A percentile compares a stretch with the other conserved stretches of the same genome.
Conservation (phyloP, 139 green algal species). For the Gonium pectorale region DNA sequence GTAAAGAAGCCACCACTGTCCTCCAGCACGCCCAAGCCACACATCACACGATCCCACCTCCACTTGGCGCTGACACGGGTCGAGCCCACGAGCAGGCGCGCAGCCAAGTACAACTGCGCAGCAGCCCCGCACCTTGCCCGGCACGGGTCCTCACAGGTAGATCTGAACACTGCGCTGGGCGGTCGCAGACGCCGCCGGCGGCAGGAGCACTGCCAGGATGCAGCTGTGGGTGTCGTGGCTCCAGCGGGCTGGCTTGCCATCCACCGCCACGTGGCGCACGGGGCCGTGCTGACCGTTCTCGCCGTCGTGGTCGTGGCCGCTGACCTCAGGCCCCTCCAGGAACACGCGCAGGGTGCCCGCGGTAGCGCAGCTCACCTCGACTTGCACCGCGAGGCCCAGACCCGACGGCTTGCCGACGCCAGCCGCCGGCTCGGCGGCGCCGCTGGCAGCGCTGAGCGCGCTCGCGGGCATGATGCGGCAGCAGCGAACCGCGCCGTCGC, state of each 20-base stretch:
- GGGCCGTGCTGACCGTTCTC: background rate
- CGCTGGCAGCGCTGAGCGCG: background rate
- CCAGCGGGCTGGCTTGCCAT: background rate
- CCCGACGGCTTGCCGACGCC: background rate
- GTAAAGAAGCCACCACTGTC: no score
- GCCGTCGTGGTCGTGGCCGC: background rate
- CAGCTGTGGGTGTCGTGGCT: background rate
- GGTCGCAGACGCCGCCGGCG: background rate
- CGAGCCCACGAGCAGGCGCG: no score
- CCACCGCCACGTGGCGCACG: background rate
- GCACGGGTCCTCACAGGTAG: background rate
- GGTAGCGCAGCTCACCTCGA: background rate
- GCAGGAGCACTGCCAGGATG: conserved; percentile 9
- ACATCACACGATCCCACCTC: no score
- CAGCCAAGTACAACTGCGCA: no score
- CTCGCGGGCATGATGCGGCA: conserved; percentile 29
- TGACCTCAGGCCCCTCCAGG: background rate
- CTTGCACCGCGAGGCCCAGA: conserved; percentile 5
- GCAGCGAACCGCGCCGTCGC: background rate
- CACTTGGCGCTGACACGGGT: no score
- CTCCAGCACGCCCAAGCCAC: no score
- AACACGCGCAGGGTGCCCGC: conserved; percentile 6
- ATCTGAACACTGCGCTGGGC: background rate
- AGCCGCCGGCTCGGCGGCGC: background rate
- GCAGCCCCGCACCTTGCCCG: no score